Percentiles rank a stretch among this genome's conserved stretches.
phyloP scores from a whole-genome alignment of 805 yeast genomes.

The Hanseniaspora thailandica region DNA sequence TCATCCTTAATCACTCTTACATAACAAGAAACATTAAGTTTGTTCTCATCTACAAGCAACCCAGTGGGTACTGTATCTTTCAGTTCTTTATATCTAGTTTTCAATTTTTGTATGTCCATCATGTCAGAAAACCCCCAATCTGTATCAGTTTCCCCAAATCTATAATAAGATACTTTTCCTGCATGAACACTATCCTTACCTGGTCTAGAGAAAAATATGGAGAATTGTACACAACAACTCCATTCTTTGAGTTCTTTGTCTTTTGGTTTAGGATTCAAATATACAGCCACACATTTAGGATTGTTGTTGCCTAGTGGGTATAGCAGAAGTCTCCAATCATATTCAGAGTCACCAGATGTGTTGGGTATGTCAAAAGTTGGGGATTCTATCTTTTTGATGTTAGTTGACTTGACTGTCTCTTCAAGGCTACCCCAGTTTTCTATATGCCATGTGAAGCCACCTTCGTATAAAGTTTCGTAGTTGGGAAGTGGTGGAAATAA shows the following conservation, averaged over 20 bases:
- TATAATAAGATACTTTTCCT: slow-evolving; percentile 56
- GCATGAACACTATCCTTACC: slow-evolving; percentile 41
- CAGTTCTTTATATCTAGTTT: slow-evolving; percentile 22
- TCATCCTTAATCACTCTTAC: slow-evolving; percentile 72
- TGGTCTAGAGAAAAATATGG: slow-evolving; percentile 75
- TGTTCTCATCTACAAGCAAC: slow-evolving; percentile 39
- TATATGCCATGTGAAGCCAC: slow-evolving; percentile 42
- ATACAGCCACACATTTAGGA: slow-evolving; percentile 52
- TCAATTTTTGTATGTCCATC: slow-evolving; percentile 43
- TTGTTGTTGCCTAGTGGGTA: slow-evolving; percentile 63
- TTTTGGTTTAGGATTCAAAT: slow-evolving; percentile 56
- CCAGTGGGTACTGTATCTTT: slow-evolving; percentile 32
- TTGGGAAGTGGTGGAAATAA: slow-evolving; percentile 20
- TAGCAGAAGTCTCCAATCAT: slow-evolving; percentile 56
- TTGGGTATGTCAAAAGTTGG: slow-evolving; percentile 29
- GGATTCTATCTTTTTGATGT: slow-evolving; percentile 10
- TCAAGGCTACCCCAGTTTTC: slow-evolving; percentile 37
- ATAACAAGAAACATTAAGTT: slow-evolving; percentile 60
- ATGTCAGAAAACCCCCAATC: slow-evolving; percentile 96
- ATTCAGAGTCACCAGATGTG: slow-evolving; percentile 38
- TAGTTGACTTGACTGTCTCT: slow-evolving; percentile 21
- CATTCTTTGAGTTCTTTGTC: slow-evolving; percentile 39
- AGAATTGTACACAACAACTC: slow-evolving; percentile 88
- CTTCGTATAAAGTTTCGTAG: slow-evolving; percentile 23
- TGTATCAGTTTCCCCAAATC: slow-evolving; percentile 62